Percentiles rank a stretch among this genome's conserved stretches.
Conservation (phyloP, 495 filamentous ascomycete genomes). For the Bacidia rubella region DNA sequence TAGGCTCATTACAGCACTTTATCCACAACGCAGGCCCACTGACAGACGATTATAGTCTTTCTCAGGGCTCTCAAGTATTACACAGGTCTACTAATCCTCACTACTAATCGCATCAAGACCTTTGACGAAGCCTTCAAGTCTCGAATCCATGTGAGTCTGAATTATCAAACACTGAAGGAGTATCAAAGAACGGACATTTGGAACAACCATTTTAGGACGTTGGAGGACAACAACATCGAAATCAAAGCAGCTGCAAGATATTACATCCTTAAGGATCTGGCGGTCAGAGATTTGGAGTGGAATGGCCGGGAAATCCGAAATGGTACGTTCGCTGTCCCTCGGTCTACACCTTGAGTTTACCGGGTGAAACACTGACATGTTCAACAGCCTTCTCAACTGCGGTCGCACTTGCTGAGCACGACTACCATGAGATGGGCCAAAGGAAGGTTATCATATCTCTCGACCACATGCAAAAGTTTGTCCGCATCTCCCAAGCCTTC, state of each 20-base stretch:
- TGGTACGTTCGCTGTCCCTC: constrained; percentile 1
- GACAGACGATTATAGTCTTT: constrained; percentile 37
- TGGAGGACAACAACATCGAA: not conserved
- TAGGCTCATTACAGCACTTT: constrained; percentile 6
- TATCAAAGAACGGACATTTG: not conserved
- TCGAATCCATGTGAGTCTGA: constrained; percentile 2
- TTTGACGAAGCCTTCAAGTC: constrained; percentile 4
- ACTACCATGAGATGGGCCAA: too few species aligned
- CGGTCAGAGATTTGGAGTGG: constrained; percentile 13
- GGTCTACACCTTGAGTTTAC: not conserved
- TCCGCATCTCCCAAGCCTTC: too few species aligned
- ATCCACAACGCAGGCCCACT: constrained; percentile 19
- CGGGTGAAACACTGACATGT: not conserved
- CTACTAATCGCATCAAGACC: constrained; percentile 28
- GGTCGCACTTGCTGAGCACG: not conserved
- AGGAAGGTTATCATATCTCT: too few species aligned
- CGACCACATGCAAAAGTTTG: too few species aligned
- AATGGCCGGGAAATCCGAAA: constrained; percentile 23
- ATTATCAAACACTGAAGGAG: constrained; percentile 11
- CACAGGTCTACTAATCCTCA: constrained; percentile 18
- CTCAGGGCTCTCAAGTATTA: constrained; percentile 37
- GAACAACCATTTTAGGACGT: not conserved
- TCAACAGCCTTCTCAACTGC: not conserved
- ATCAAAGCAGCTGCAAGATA: not conserved
- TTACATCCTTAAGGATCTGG: not conserved